These are phyloP conservation scores for Dactylis glomerata DNA, from an alignment of 176 grass and related monocot species.

Conservation along the genomic window DNA sequence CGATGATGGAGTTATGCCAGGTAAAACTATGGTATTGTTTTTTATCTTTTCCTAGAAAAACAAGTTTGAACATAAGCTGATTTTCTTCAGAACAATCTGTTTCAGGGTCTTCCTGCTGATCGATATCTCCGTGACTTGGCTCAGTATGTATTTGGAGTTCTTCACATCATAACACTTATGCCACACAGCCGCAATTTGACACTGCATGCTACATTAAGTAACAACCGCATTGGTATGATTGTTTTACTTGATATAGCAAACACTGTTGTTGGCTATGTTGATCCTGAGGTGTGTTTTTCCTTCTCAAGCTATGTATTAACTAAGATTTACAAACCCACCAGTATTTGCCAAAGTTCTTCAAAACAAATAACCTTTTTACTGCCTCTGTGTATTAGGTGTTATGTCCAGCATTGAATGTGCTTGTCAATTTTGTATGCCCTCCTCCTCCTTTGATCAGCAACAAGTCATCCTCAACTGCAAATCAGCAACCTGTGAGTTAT, in stretches of 20 bases:
- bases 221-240: conserved; percentile 78
- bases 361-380: neutral
- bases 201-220: conserved; percentile 81
- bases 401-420: conserved; percentile 71
- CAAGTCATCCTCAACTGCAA: conserved; percentile 53
- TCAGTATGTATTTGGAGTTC: conserved; percentile 91
- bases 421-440: conserved; percentile 92
- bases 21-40: conserved; percentile 32
- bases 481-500: conserved; percentile 56
- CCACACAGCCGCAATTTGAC: conserved; percentile 75
- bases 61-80: conserved; percentile 20
- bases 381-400: conserved; percentile 59
- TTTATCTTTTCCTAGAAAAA: conserved; percentile 5
- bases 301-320: conserved; percentile 34
- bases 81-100: conserved; percentile 31
- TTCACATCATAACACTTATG: conserved; percentile 89
- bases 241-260: conserved; percentile 79
- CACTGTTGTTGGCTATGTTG: too few relatives aligned
- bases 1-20: conserved; percentile 88
- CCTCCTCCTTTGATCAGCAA: conserved; percentile 97
- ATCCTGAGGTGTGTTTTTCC: too few relatives aligned
- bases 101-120: conserved; percentile 74
- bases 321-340: neutral
- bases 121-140: conserved; percentile 86
- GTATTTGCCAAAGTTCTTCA: neutral